Evolutionary conservation across 371 early-diverging fungal genomes (phyloP).

Genomic region (Homolaphlyctis polyrhiza): DNA sequence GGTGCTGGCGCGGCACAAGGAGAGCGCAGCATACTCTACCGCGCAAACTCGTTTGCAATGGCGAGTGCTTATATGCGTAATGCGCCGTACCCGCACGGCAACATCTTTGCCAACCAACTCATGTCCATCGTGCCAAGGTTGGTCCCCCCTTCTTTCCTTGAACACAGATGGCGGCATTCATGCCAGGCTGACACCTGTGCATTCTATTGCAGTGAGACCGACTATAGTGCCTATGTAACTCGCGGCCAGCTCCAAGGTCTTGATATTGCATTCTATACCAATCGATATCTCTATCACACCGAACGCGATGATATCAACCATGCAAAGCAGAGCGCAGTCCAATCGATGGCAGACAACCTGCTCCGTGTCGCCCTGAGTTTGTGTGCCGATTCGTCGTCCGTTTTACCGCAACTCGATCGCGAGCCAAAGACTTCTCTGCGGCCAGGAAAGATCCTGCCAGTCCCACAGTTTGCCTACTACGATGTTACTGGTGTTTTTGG

Average conservation of each 20-base stretch:
- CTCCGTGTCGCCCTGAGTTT: conserved; percentile 7
- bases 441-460: conserved; percentile 2
- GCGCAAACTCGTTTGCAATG: conserved; percentile 31
- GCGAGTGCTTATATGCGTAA: conserved; percentile 13
- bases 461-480: conserved; percentile 24
- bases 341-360: conserved; percentile 39
- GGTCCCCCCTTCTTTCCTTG: too few species aligned
- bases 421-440: neutral
- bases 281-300: conserved; percentile 40
- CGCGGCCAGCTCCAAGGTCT: conserved; percentile 26
- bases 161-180: too few species aligned
- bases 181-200: too few species aligned
- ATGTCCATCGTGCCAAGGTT: conserved; percentile 15
- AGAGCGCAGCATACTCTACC: conserved; percentile 24
- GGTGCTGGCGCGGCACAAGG: conserved; percentile 29
- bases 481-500: conserved; percentile 16
- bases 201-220: conserved; percentile 35
- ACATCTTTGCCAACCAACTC: conserved; percentile 31
- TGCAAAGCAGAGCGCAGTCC: conserved; percentile 21
- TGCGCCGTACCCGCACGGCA: conserved; percentile 38
- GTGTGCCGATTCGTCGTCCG: neutral
- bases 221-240: conserved; percentile 27
- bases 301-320: conserved; percentile 28
- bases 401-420: neutral
- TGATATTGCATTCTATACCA: conserved; percentile 36